Evolutionary conservation across 805 yeast genomes (phyloP).

Genomic region (Starmerella potacharoeniae): DNA sequence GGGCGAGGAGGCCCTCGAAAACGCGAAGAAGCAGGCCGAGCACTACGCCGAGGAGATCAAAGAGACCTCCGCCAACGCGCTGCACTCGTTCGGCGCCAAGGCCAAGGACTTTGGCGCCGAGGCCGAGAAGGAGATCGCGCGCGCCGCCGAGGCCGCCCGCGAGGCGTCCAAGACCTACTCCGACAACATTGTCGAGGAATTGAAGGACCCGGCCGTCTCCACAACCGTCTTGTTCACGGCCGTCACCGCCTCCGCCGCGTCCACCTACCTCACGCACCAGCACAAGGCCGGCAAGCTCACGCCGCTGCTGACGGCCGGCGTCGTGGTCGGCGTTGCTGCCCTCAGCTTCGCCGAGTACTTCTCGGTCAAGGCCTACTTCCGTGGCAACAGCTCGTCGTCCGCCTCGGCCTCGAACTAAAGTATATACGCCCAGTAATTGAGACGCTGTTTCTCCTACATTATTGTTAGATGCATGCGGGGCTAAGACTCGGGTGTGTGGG

Average conservation of each 20-base stretch:
- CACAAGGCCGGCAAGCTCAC: conserved; percentile 23
- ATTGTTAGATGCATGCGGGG: too few species aligned
- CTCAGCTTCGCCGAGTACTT: conserved; percentile 24
- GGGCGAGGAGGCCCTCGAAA: conserved; percentile 6
- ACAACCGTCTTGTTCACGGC: conserved; percentile 24
- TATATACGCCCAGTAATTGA: too few species aligned
- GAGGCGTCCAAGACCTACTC: conserved; percentile 17
- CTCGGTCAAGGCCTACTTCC: conserved; percentile 24
- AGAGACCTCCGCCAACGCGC: conserved; percentile 15
- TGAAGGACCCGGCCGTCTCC: conserved; percentile 24
- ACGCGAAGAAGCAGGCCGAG: conserved; percentile 9
- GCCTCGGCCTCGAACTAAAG: background rate
- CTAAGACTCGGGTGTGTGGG: too few species aligned
- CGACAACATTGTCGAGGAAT: conserved; percentile 21
- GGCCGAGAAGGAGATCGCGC: conserved; percentile 15
- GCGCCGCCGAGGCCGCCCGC: conserved; percentile 12
- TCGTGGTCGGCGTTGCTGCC: conserved; percentile 23
- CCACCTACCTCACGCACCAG: conserved; percentile 25
- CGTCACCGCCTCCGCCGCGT: conserved; percentile 25
- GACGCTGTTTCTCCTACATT: too few species aligned
- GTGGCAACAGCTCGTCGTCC: conserved; percentile 14
- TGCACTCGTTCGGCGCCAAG: conserved; percentile 20
- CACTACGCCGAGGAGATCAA: conserved; percentile 10
- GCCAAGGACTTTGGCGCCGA: conserved; percentile 14
- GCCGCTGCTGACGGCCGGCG: conserved; percentile 20